Base-by-base conservation (phyloP, 192 early-diverging fungal species). In the Podila epigama region DNA sequence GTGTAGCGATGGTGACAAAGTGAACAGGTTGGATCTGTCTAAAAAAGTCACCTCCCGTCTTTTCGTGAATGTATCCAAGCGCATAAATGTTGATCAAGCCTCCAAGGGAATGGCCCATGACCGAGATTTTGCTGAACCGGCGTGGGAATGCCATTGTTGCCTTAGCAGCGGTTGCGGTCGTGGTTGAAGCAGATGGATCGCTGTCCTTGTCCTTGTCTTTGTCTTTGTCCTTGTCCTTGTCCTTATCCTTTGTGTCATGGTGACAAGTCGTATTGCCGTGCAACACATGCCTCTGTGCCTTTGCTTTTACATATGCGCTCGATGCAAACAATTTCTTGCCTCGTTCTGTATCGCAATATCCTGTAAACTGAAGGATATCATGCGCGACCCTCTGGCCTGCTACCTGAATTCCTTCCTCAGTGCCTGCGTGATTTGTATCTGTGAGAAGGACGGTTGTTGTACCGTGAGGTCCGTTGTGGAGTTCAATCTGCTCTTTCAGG, bases 61-160 rank as follows among this genome's bases (percentile, higher is more conserved):
- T 31, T 12, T 73, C 70, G 20, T 86, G 58, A 28, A 86, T 70
- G 40, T 81, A 82, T 22, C 79, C 78, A 28, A 78, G 60, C 36
- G 66, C 51, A 51, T 79, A 84, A 51, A 81, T 37, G 36, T 86
- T 86, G 34, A 84, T 70, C 57, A 86, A 44, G 8, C 83, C 85
- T 32, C 85, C 85, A 25, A 86, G 75, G 6, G 85, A 86, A 50
- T 86, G 85, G 22, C 85, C 85, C 9, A 84, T 70, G n/a, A 86
- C 63, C 2, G 82, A 83, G 8, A 86, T 52, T 22, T 70, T 71
- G 34, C 81, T 69, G 48, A 75, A 58, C 0, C 66, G 69, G 28
- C 60, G 62, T 52, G 68, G 63, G 42, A 66, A 60, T 34, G 34
- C 27, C 29, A 33, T 59, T 36, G 66, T 18, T 41, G 59, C 8